These are phyloP conservation scores for Suhomyces coccinellae DNA, from an alignment of 1,139 yeast species.

Conservation along the genomic window DNA sequence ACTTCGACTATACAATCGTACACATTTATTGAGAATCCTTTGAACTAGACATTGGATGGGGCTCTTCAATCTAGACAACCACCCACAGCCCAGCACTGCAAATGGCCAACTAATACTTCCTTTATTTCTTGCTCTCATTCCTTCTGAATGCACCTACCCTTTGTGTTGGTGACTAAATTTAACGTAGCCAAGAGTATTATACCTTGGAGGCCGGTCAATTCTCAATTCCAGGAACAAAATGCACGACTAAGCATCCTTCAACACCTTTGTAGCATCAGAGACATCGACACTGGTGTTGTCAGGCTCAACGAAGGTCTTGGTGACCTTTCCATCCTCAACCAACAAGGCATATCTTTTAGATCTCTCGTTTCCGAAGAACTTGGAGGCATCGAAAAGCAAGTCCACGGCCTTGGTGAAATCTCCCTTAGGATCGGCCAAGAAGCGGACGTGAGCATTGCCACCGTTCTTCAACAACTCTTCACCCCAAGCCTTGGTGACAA, in stretches of 20 bases:
- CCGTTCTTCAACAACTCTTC: constrained; percentile 39
- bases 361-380: constrained; percentile 46
- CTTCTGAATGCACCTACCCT: no score
- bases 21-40: no score
- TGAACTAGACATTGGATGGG: no score
- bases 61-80: no score
- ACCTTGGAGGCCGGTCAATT: no score
- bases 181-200: background rate
- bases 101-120: no score
- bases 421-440: constrained; percentile 78
- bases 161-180: no score
- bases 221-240: background rate
- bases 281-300: constrained; percentile 71
- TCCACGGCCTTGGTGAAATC: constrained; percentile 67
- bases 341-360: constrained; percentile 75
- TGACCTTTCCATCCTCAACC: constrained; percentile 72
- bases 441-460: constrained; percentile 44
- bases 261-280: constrained; percentile 43
- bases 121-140: no score
- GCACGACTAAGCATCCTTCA: constrained; percentile 23
- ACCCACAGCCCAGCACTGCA: no score
- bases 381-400: constrained; percentile 37
- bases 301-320: constrained; percentile 71
- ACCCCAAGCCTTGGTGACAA: constrained; percentile 82
- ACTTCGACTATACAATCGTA: no score